Conservation (phyloP, 2,329 filamentous ascomycete genomes). For the Calonectria henricotiae region DNA sequence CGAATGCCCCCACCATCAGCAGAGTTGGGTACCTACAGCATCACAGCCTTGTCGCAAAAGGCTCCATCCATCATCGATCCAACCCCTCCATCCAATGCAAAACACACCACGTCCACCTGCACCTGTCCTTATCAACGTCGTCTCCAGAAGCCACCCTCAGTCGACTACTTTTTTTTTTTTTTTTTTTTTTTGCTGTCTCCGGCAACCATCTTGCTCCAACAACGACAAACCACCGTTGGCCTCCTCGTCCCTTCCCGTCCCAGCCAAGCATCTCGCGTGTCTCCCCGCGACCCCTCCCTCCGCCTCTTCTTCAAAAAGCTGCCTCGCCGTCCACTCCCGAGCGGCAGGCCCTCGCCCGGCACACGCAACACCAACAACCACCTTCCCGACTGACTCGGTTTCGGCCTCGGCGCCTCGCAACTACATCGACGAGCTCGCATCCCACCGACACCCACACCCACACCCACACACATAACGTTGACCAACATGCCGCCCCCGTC, state of each 20-base stretch:
- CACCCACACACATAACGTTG: not conserved
- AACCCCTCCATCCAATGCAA: conserved; percentile 50
- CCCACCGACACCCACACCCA: conserved; percentile 11
- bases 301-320: conserved; percentile 29
- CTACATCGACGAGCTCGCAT: conserved; percentile 10
- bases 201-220: not conserved
- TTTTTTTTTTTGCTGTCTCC: not conserved
- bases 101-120: conserved; percentile 31
- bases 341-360: conserved; percentile 26
- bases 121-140: conserved; percentile 1
- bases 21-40: conserved; percentile 42
- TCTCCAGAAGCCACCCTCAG: conserved; percentile 24
- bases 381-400: conserved; percentile 8
- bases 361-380: conserved; percentile 10
- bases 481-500: conserved; percentile 59
- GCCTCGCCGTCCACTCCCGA: conserved; percentile 32
- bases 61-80: conserved; percentile 40
- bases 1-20: conserved; percentile 45
- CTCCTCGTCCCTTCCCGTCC: conserved; percentile 2
- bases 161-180: conserved; percentile 7
- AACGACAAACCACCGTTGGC: conserved; percentile 15
- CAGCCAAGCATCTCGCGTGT: conserved; percentile 13
- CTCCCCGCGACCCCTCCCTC: conserved; percentile 19
- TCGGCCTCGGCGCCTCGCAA: conserved; percentile 15
- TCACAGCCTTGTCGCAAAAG: conserved; percentile 52